phyloP scores from a whole-genome alignment of 192 early-diverging fungal species.

The Coemansia asiatica region DNA sequence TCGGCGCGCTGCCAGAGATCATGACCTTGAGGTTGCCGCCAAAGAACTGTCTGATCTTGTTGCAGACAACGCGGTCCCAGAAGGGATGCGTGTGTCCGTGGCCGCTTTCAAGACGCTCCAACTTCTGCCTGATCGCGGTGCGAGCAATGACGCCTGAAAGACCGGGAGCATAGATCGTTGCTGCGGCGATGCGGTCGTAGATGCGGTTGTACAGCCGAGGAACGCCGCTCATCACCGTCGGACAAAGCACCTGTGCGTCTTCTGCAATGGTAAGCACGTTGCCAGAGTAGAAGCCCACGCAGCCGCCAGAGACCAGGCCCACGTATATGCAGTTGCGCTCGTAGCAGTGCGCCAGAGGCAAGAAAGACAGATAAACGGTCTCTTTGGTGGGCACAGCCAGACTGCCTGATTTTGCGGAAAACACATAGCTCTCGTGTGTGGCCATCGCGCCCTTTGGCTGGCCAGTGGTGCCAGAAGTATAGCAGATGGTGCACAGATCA shows the following conservation, averaged over 20 bases:
- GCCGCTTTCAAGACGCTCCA: slow-evolving; percentile 56
- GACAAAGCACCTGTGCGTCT: slow-evolving; percentile 78
- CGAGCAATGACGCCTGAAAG: slow-evolving; percentile 64
- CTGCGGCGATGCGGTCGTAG: slow-evolving; percentile 73
- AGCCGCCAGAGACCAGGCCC: slow-evolving; percentile 60
- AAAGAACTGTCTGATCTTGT: slow-evolving; percentile 73
- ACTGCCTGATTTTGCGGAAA: slow-evolving; percentile 38
- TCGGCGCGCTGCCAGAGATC: slow-evolving; percentile 69
- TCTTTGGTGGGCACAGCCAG: slow-evolving; percentile 1
- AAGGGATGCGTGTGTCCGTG: slow-evolving; percentile 64
- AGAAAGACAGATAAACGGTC: slow-evolving; percentile 66
- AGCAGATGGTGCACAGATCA: slow-evolving; percentile 75
- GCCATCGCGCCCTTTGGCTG: slow-evolving; percentile 76
- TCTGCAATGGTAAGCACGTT: slow-evolving; percentile 68
- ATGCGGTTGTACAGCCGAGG: slow-evolving; percentile 91
- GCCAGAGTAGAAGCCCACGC: slow-evolving; percentile 75
- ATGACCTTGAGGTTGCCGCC: slow-evolving; percentile 71
- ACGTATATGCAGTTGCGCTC: slow-evolving; percentile 65
- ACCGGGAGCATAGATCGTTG: slow-evolving; percentile 63
- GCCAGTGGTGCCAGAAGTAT: slow-evolving; percentile 86
- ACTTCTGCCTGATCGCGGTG: slow-evolving; percentile 60
- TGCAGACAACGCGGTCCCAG: slow-evolving; percentile 88
- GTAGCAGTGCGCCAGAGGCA: slow-evolving; percentile 91
- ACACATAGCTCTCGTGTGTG: slow-evolving; percentile 71
- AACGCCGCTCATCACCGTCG: slow-evolving; percentile 83